Evolutionary conservation across 1,139 yeast species (phyloP).

Genomic region (Pneumocystis carinii): DNA sequence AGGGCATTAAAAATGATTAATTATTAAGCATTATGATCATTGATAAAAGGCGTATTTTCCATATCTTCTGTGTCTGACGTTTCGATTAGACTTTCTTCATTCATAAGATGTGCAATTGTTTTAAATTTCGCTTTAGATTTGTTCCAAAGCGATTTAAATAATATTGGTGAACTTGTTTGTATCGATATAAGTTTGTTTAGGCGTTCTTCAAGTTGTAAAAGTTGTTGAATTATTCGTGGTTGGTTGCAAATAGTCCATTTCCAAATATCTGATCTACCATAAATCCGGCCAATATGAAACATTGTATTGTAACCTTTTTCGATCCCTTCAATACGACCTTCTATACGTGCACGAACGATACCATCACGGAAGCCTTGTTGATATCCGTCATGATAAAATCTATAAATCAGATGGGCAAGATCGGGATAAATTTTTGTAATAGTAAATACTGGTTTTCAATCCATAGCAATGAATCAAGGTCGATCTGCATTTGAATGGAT

Average conservation of each 20-base stretch:
- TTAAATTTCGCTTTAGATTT: neutral
- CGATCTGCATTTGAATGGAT: no score
- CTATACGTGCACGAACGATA: slow-evolving; percentile 41
- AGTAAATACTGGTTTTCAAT: no score
- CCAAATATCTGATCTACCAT: slow-evolving; percentile 32
- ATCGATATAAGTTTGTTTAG: neutral
- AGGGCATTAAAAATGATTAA: no score
- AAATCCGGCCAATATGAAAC: slow-evolving; percentile 46
- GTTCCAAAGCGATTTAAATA: neutral
- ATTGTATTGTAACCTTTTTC: slow-evolving; percentile 68
- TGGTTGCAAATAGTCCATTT: slow-evolving; percentile 2
- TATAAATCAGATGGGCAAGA: slow-evolving; percentile 6
- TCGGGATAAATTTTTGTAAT: no score
- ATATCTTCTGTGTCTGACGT: neutral
- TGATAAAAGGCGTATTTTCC: no score
- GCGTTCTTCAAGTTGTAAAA: neutral
- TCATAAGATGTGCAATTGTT: neutral
- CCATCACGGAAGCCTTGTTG: slow-evolving; percentile 36
- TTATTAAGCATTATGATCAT: no score
- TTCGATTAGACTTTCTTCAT: neutral
- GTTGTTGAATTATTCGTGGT: neutral
- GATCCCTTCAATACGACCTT: slow-evolving; percentile 65
- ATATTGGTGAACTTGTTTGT: neutral
- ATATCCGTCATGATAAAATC: slow-evolving; percentile 48
- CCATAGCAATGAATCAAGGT: no score